Conservation (phyloP, 345 rosid genomes). For the Zanthoxylum bungeanum region DNA sequence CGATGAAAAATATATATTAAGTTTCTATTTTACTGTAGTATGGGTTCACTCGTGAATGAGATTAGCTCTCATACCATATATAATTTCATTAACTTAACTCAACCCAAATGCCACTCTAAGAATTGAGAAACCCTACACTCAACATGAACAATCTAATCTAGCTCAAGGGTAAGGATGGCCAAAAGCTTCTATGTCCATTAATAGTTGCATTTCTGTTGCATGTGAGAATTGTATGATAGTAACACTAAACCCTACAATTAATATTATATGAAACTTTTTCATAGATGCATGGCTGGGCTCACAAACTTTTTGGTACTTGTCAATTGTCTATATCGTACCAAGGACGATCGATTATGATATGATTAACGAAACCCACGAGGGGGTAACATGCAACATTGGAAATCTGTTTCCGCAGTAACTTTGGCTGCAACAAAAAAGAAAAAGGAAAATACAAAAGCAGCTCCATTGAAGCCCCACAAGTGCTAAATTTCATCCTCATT, state of each 20-base stretch:
- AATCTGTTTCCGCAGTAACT: constrained; percentile 19
- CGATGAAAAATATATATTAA: constrained; percentile 10
- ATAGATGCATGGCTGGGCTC: neutral
- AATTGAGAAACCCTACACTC: too few species aligned
- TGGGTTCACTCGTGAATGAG: constrained; percentile 33
- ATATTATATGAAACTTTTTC: neutral
- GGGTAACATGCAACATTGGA: constrained; percentile 42
- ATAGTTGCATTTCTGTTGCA: too few species aligned
- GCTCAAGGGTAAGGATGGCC: too few species aligned
- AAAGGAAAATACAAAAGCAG: neutral
- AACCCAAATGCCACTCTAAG: too few species aligned
- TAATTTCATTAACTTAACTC: too few species aligned
- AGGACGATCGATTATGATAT: constrained; percentile 34
- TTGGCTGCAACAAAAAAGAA: constrained; percentile 4
- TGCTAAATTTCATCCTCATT: constrained; percentile 19
- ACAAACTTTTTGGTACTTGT: constrained; percentile 33
- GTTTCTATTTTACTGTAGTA: too few species aligned
- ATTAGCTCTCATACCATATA: too few species aligned
- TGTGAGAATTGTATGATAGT: too few species aligned
- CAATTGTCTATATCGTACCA: constrained; percentile 30
- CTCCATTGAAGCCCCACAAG: constrained; percentile 26
- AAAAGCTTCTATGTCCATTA: too few species aligned
- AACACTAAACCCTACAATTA: too few species aligned
- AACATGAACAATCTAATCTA: too few species aligned
- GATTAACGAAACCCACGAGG: constrained; percentile 42